Evolutionary conservation across 495 filamentous ascomycete genomes (phyloP), one percentile per base, ranked within the genome.

Genomic region (Xylaria curta): DNA sequence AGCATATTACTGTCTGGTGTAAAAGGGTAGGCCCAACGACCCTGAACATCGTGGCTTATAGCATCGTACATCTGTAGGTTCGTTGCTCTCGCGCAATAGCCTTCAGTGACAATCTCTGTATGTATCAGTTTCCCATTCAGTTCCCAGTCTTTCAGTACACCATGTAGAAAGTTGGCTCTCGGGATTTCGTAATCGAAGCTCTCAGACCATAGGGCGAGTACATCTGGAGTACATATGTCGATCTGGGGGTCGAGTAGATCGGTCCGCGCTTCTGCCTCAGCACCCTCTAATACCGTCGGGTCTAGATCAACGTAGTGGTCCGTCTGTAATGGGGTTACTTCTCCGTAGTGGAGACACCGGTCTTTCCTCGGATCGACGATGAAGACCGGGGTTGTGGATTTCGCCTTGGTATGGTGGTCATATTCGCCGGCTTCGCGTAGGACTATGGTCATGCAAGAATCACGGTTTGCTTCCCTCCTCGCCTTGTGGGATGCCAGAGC

Each of bases 361-460:
- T 94, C 89, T 63, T 90, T 92, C 19, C 84, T 87, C 0, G 93
- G 90, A 74, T 98, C 94, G 72, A 98, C 86, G 26, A 97, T 89
- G 78, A 98, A 99, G 8, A 94, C 88, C 0, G 95, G 95, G 17
- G 87, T 90, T 69, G 91, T 87, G 1, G 90, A 89, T 47, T 91
- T 88, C 2, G 89, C 85, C 81, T 93, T 94, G 38, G 91, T 93
- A 24, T 92, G 85, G 80, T 97, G 93, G 36, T 79, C 73, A 26
- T 82, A 84, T 2, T 84, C 82, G n/a, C 93, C 93, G 3, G 90
- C 92, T 81, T 94, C 89, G 60, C 93, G 88, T 64, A 98, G 82
- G 28, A 99, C 86, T 90, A 98, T 94, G 31, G 96, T 99, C 97
- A 99, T 99, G 82, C 97, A 98, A 17, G 95, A 94, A 79, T 97